Evolutionary conservation across 2,329 filamentous ascomycete genomes (phyloP).

Genomic region (Pseudohalonectria lignicola): DNA sequence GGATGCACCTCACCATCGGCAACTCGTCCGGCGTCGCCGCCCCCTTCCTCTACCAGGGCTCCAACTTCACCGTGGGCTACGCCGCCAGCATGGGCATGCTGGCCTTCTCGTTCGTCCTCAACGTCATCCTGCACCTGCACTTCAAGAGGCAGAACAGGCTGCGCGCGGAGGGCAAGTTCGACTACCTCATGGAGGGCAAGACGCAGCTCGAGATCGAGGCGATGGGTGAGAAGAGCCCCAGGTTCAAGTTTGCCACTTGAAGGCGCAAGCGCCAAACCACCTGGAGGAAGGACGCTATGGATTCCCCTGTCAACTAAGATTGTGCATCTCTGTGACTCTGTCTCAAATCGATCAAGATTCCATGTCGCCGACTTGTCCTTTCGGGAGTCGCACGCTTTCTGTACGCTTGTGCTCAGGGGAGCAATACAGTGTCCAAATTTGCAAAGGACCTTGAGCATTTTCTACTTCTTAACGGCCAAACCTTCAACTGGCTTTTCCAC

Average conservation of each 20-base stretch:
- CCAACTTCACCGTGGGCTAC: constrained; percentile 25
- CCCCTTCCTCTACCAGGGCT: constrained; percentile 11
- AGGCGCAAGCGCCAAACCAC: too few species aligned
- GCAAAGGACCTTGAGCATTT: too few species aligned
- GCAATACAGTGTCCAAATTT: too few species aligned
- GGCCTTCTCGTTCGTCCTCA: not conserved
- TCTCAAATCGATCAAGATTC: too few species aligned
- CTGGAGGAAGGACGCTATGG: too few species aligned
- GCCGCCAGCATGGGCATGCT: constrained; percentile 20
- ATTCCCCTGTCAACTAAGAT: too few species aligned
- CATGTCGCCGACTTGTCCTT: too few species aligned
- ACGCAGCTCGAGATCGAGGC: constrained; percentile 27
- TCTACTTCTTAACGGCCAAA: too few species aligned
- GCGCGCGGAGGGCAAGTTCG: constrained; percentile 22
- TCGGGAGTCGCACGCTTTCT: too few species aligned
- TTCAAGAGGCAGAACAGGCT: constrained; percentile 22
- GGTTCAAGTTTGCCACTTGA: constrained; percentile 15
- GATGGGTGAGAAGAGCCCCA: constrained; percentile 27
- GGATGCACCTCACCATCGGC: constrained; percentile 53
- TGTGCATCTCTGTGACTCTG: too few species aligned
- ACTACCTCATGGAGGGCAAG: constrained; percentile 27
- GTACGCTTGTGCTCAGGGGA: too few species aligned
- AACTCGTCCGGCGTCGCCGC: constrained; percentile 59
- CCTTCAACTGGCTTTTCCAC: too few species aligned
- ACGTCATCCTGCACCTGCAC: constrained; percentile 10